Percentiles rank a stretch among this genome's conserved stretches.
These are phyloP conservation scores for Amyloporia xantha DNA, from an alignment of 768 basidiomycete genomes.

Conservation along the genomic window DNA sequence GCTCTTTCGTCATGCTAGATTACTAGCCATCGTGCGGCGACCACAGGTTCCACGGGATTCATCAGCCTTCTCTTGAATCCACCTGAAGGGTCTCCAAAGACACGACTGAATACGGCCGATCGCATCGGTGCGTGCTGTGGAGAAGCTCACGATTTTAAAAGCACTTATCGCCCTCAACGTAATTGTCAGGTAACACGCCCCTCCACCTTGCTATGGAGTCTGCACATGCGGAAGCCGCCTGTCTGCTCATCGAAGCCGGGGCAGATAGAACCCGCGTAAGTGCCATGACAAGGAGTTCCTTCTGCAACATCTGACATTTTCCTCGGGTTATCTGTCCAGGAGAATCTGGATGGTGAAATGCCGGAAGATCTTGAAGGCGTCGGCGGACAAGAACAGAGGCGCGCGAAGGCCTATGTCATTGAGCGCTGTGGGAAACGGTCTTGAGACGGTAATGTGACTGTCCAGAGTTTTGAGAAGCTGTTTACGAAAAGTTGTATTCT, in stretches of 20 bases:
- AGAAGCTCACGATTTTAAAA: background rate
- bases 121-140: slow-evolving; percentile 47
- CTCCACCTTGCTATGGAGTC: slow-evolving; percentile 97
- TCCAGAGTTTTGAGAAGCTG: background rate
- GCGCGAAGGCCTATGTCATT: slow-evolving; percentile 69
- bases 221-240: slow-evolving; percentile 87
- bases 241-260: slow-evolving; percentile 88
- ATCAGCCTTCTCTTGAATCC: slow-evolving; percentile 80
- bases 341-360: slow-evolving; percentile 78
- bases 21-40: slow-evolving; percentile 86
- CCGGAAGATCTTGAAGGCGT: slow-evolving; percentile 89
- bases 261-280: slow-evolving; percentile 86
- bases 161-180: background rate
- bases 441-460: slow-evolving; percentile 7
- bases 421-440: slow-evolving; percentile 61
- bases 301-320: background rate
- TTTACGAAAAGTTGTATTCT: background rate
- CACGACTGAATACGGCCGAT: slow-evolving; percentile 82
- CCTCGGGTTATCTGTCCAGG: slow-evolving; percentile 34
- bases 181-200: slow-evolving; percentile 77
- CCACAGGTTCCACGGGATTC: slow-evolving; percentile 90
- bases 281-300: slow-evolving; percentile 9
- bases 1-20: slow-evolving; percentile 1
- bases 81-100: slow-evolving; percentile 67
- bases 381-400: slow-evolving; percentile 82